Percentiles rank a stretch among this genome's conserved stretches.
Evolutionary conservation across 2,329 filamentous ascomycete genomes (phyloP).

Genomic region (Ambrosiella cleistominuta): DNA sequence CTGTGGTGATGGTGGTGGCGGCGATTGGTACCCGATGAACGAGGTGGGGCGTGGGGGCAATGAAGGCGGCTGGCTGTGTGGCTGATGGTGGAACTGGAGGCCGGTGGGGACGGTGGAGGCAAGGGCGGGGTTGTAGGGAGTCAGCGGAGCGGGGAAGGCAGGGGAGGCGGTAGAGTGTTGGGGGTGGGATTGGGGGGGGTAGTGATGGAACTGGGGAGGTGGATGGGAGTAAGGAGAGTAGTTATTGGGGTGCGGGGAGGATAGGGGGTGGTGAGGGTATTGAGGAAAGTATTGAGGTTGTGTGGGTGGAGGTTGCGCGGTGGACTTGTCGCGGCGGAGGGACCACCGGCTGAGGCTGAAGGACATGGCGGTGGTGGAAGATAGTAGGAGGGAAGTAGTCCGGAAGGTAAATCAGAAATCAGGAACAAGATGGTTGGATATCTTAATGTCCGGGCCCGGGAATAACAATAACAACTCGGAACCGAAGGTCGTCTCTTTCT

Average conservation of each 20-base stretch:
- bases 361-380: neutral
- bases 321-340: neutral
- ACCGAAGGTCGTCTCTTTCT: no score
- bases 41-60: neutral
- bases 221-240: neutral
- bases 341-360: neutral
- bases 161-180: neutral
- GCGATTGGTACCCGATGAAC: neutral
- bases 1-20: neutral
- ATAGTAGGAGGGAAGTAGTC: no score
- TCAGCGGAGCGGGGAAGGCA: neutral
- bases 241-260: no score
- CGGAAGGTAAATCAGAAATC: no score
- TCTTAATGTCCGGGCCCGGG: neutral
- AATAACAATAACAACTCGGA: no score
- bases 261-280: neutral
- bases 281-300: neutral
- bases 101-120: conserved; percentile 1
- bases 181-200: neutral
- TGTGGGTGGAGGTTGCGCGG: neutral
- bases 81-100: conserved; percentile 2
- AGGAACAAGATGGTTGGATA: neutral
- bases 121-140: conserved; percentile 2
- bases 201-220: neutral
- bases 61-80: neutral